Conservation (phyloP, 192 early-diverging fungal genomes). For the Gigaspora rosea region DNA sequence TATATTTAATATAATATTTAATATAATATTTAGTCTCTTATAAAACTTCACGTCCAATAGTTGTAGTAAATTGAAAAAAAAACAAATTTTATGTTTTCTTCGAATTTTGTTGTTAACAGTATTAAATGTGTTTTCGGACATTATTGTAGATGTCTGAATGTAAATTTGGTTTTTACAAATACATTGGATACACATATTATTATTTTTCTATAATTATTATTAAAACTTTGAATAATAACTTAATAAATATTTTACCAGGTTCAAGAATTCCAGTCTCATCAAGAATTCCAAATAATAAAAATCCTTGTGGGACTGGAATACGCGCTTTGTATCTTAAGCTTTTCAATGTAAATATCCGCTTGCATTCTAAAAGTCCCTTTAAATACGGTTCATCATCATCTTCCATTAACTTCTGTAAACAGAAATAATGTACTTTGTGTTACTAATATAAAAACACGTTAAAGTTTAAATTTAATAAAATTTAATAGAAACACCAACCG, state of each 20-base stretch:
- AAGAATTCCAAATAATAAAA: constrained; percentile 53
- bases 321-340: constrained; percentile 53
- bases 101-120: neutral
- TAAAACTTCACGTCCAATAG: too few species aligned
- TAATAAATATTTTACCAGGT: constrained; percentile 18
- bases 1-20: too few species aligned
- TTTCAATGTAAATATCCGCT: constrained; percentile 45
- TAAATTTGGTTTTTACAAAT: constrained; percentile 44
- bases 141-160: constrained; percentile 44
- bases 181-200: neutral
- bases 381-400: constrained; percentile 49
- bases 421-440: neutral
- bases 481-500: neutral
- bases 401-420: constrained; percentile 40
- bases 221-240: neutral
- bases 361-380: constrained; percentile 45
- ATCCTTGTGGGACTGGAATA: constrained; percentile 53
- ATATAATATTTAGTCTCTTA: too few species aligned
- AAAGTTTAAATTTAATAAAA: neutral
- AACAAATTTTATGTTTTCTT: neutral
- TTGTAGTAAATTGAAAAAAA: too few species aligned
- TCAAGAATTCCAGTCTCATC: constrained; percentile 51
- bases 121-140: neutral
- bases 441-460: neutral
- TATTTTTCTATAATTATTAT: neutral